A percentile compares a stretch with the other conserved stretches of the same genome.
phyloP scores from a whole-genome alignment of 805 yeast genomes.

The Phaffomyces opuntiae region DNA sequence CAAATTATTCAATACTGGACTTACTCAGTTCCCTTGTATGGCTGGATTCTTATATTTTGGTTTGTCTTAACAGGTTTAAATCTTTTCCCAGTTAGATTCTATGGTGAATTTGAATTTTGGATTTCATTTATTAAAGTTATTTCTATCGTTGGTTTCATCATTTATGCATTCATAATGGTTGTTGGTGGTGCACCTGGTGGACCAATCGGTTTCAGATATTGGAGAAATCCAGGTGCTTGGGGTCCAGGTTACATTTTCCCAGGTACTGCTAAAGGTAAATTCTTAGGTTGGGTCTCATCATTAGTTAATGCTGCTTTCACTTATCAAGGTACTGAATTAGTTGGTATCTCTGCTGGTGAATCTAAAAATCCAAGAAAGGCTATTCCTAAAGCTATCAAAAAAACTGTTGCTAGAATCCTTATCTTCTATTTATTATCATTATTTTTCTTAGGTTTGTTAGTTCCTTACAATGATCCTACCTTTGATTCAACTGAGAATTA shows the following conservation, averaged over 20 bases:
- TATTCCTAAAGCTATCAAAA: slow-evolving; percentile 66
- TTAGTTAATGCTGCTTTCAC: slow-evolving; percentile 73
- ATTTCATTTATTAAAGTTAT: slow-evolving; percentile 58
- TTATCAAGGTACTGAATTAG: slow-evolving; percentile 72
- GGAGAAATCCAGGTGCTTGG: slow-evolving; percentile 77
- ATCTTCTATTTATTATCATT: slow-evolving; percentile 59
- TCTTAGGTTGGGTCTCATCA: slow-evolving; percentile 65
- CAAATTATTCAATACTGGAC: slow-evolving; percentile 65
- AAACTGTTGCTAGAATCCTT: slow-evolving; percentile 58
- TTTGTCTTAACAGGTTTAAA: slow-evolving; percentile 46
- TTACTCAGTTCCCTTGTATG: slow-evolving; percentile 58
- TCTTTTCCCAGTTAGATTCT: slow-evolving; percentile 59
- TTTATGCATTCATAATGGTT: slow-evolving; percentile 63
- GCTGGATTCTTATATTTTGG: slow-evolving; percentile 66
- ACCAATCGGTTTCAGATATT: slow-evolving; percentile 71
- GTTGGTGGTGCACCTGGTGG: slow-evolving; percentile 68
- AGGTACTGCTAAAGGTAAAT: slow-evolving; percentile 46
- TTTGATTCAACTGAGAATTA: slow-evolving; percentile 31
- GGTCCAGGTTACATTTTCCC: slow-evolving; percentile 53
- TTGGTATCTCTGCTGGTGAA: slow-evolving; percentile 74
- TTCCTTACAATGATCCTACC: slow-evolving; percentile 60
- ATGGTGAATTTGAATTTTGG: slow-evolving; percentile 77
- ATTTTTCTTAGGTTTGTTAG: slow-evolving; percentile 62
- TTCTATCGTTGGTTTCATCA: slow-evolving; percentile 64
- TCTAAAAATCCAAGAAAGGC: slow-evolving; percentile 62